A percentile compares a stretch with the other conserved stretches of the same genome.
These are phyloP conservation scores for Phytophthora pseudosyringae DNA, from an alignment of 352 stramenopile genomes.

Conservation along the genomic window DNA sequence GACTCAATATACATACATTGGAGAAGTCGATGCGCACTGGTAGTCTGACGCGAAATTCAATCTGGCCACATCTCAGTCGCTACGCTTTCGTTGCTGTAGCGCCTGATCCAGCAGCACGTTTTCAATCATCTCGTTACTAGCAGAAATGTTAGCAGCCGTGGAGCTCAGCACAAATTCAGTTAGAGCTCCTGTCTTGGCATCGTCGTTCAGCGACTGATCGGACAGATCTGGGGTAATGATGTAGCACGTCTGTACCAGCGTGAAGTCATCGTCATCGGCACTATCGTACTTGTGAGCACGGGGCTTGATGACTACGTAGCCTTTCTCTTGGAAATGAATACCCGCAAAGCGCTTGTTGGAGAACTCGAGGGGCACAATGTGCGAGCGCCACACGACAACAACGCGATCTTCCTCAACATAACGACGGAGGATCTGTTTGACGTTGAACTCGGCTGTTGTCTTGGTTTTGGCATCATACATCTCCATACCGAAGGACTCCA, in stretches of 20 bases:
- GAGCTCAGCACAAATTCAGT: slow-evolving; percentile 44
- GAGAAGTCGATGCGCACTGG: not conserved
- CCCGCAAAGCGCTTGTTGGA: slow-evolving; percentile 44
- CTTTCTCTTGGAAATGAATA: slow-evolving; percentile 46
- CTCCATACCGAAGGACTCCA: slow-evolving; percentile 43
- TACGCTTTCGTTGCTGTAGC: slow-evolving; percentile 22
- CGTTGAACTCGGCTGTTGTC: slow-evolving; percentile 38
- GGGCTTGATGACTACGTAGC: slow-evolving; percentile 43
- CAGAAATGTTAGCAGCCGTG: slow-evolving; percentile 39
- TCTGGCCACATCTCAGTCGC: not conserved
- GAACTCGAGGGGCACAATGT: slow-evolving; percentile 61
- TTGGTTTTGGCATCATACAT: slow-evolving; percentile 42
- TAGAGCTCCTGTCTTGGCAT: slow-evolving; percentile 34
- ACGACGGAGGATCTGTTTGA: slow-evolving; percentile 40
- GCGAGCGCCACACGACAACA: slow-evolving; percentile 62
- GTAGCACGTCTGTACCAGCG: slow-evolving; percentile 44
- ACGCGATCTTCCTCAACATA: slow-evolving; percentile 53
- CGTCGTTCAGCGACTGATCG: slow-evolving; percentile 33
- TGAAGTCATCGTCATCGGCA: slow-evolving; percentile 36
- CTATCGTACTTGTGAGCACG: slow-evolving; percentile 12
- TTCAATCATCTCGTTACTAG: slow-evolving; percentile 45
- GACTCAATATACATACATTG: not conserved
- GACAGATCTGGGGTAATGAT: slow-evolving; percentile 47
- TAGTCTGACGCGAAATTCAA: not conserved
- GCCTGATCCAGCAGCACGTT: slow-evolving; percentile 44